Evolutionary conservation across 345 rosid species (phyloP).

Genomic region (Pistacia integerrima): DNA sequence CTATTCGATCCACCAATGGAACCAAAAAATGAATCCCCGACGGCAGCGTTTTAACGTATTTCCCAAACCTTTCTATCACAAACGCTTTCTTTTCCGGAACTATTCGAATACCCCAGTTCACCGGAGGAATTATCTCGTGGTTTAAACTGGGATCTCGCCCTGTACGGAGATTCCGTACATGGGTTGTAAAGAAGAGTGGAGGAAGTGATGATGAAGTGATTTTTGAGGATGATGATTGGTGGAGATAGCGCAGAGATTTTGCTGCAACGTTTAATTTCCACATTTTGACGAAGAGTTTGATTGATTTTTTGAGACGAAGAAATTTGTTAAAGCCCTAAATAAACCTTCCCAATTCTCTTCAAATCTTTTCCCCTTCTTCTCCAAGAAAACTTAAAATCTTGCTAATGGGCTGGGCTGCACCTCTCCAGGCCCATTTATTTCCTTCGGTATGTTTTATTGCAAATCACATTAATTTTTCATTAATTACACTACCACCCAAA

Average conservation of each 20-base stretch:
- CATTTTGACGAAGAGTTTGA: constrained; percentile 2
- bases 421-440: not conserved
- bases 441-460: too few relatives aligned
- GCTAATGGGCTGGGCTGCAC: not conserved
- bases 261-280: constrained; percentile 24
- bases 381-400: not conserved
- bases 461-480: too few relatives aligned
- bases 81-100: constrained; percentile 91
- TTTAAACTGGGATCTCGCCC: constrained; percentile 52
- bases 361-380: not conserved
- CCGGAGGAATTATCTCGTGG: constrained; percentile 71
- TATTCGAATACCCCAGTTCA: constrained; percentile 85
- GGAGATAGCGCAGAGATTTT: constrained; percentile 30
- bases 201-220: constrained; percentile 1
- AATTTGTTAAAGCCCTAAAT: constrained; percentile 26
- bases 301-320: too few relatives aligned
- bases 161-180: constrained; percentile 51
- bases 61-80: constrained; percentile 90
- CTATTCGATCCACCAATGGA: constrained; percentile 86
- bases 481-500: too few relatives aligned
- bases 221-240: constrained; percentile 29
- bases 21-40: constrained; percentile 87
- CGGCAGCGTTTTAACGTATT: constrained; percentile 69
- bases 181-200: constrained; percentile 16
- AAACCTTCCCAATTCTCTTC: constrained; percentile 20